Evolutionary conservation across 2,329 filamentous ascomycete genomes (phyloP).

Genomic region (Thelonectria olida): DNA sequence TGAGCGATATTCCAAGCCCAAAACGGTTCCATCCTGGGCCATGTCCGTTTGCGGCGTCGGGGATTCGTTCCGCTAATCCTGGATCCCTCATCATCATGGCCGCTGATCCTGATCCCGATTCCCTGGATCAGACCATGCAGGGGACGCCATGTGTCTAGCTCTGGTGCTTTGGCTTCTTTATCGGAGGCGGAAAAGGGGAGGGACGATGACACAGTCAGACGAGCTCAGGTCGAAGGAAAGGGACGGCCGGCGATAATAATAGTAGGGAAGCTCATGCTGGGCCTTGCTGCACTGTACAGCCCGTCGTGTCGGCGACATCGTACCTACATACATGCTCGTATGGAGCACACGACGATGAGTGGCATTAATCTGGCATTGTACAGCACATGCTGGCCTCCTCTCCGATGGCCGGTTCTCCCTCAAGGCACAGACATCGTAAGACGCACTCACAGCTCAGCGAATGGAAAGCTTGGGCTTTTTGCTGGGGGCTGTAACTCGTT

Average conservation of each 20-base stretch:
- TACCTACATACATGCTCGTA: too few relatives aligned
- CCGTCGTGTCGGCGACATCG: too few relatives aligned
- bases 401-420: neutral
- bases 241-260: neutral
- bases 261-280: neutral
- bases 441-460: too few relatives aligned
- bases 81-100: neutral
- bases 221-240: neutral
- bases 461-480: constrained; percentile 6
- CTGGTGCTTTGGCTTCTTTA: neutral
- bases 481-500: neutral
- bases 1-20: neutral
- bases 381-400: neutral
- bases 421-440: neutral
- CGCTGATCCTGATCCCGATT: constrained; percentile 1
- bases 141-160: neutral
- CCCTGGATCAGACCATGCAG: constrained; percentile 8
- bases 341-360: too few relatives aligned
- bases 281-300: neutral
- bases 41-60: neutral
- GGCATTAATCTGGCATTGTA: neutral
- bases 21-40: neutral
- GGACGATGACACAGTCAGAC: neutral
- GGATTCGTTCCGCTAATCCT: neutral
- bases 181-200: neutral